Evolutionary conservation across 768 basidiomycete genomes (phyloP).

Genomic region (Boletus sp.): DNA sequence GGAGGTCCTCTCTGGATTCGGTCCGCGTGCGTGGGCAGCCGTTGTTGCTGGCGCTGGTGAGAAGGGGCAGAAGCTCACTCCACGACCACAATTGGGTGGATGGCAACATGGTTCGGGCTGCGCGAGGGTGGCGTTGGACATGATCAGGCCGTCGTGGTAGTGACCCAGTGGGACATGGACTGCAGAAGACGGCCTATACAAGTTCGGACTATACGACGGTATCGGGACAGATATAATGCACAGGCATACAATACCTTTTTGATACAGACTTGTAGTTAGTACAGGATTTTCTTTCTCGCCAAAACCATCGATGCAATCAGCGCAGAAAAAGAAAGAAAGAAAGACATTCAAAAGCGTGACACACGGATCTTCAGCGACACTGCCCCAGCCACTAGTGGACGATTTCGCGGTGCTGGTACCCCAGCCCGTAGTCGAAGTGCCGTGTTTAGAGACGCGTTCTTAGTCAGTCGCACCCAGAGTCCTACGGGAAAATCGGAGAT

Average conservation of each 20-base stretch:
- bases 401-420: constrained; percentile 10
- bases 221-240: constrained; percentile 17
- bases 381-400: constrained; percentile 28
- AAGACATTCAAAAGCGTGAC: neutral
- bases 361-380: constrained; percentile 4
- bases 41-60: neutral
- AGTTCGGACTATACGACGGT: constrained; percentile 36
- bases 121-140: constrained; percentile 47
- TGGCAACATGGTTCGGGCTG: constrained; percentile 64
- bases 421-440: constrained; percentile 13
- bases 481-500: no score
- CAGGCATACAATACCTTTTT: neutral
- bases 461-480: no score
- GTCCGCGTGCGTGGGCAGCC: constrained; percentile 50
- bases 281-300: neutral
- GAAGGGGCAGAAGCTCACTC: no score
- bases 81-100: constrained; percentile 49
- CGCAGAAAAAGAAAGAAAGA: neutral
- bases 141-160: constrained; percentile 75
- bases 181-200: constrained; percentile 47
- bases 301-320: neutral
- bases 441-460: constrained; percentile 9
- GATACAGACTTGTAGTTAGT: neutral
- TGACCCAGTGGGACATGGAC: constrained; percentile 93
- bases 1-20: constrained; percentile 62